These are phyloP conservation scores for Prunus fruticosa DNA, from an alignment of 306 rosid species.

Conservation along the genomic window DNA sequence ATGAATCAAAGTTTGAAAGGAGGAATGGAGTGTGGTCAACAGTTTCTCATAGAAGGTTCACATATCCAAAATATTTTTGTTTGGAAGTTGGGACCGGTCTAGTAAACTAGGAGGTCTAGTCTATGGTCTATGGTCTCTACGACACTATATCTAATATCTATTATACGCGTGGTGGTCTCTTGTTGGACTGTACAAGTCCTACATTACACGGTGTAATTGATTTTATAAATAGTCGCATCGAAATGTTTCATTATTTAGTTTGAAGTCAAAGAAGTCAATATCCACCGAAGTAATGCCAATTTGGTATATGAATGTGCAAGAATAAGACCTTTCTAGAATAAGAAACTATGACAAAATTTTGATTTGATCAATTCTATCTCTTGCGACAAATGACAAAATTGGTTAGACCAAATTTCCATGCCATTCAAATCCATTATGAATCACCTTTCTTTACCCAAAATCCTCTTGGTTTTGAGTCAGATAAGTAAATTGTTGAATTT, in stretches of 20 bases:
- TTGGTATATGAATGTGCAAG: no score
- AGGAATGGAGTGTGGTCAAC: background rate
- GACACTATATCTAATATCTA: background rate
- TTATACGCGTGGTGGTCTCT: background rate
- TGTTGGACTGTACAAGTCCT: background rate
- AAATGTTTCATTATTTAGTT: background rate
- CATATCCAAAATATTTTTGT: background rate
- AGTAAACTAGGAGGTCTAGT: background rate
- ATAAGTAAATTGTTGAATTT: no score
- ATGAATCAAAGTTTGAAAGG: constrained; percentile 2
- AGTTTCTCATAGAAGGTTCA: background rate
- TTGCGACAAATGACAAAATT: background rate
- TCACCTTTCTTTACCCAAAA: background rate
- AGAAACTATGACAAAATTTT: background rate
- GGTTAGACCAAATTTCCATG: background rate
- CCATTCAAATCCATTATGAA: background rate
- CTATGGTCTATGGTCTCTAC: background rate
- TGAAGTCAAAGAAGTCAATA: background rate
- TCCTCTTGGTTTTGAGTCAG: no score
- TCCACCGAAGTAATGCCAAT: background rate
- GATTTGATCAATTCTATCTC: background rate
- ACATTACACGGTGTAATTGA: background rate
- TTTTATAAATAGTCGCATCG: background rate
- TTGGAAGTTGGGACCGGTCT: background rate
- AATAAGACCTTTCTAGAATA: no score